Evolutionary conservation across 2,329 filamentous ascomycete species (phyloP).

Genomic region (Paecilomyces sp.): DNA sequence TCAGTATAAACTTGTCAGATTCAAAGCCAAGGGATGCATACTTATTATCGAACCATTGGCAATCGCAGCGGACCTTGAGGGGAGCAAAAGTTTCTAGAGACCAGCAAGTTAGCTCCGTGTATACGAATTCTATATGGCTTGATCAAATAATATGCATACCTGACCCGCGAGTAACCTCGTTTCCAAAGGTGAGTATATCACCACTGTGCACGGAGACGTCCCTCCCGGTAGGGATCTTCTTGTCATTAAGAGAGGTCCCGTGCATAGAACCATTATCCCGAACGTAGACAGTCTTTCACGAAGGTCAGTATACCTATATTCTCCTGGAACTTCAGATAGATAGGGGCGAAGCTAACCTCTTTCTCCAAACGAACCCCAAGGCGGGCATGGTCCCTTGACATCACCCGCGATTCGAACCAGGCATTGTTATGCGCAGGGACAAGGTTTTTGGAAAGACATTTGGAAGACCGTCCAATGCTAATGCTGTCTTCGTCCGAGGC

Average conservation of each 20-base stretch:
- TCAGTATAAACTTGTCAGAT: constrained; percentile 3
- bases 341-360: constrained; percentile 15
- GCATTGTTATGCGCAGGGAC: constrained; percentile 31
- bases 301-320: constrained; percentile 8
- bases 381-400: constrained; percentile 41
- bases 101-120: neutral
- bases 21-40: constrained; percentile 5
- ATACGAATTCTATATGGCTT: neutral
- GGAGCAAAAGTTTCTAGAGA: constrained; percentile 24
- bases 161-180: constrained; percentile 41
- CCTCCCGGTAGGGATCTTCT: constrained; percentile 30
- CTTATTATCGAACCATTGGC: constrained; percentile 20
- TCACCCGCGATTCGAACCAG: constrained; percentile 41
- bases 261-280: constrained; percentile 55
- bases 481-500: constrained; percentile 16
- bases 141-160: constrained; percentile 21
- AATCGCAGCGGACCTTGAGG: constrained; percentile 21
- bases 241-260: constrained; percentile 51
- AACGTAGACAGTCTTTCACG: constrained; percentile 38
- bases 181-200: constrained; percentile 39
- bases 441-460: constrained; percentile 28
- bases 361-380: constrained; percentile 19
- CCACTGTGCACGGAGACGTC: constrained; percentile 31
- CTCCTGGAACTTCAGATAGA: neutral
- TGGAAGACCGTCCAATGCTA: constrained; percentile 36